Conservation (phyloP, 2,329 filamentous ascomycete genomes). For the Neoarthrinium moseri region DNA sequence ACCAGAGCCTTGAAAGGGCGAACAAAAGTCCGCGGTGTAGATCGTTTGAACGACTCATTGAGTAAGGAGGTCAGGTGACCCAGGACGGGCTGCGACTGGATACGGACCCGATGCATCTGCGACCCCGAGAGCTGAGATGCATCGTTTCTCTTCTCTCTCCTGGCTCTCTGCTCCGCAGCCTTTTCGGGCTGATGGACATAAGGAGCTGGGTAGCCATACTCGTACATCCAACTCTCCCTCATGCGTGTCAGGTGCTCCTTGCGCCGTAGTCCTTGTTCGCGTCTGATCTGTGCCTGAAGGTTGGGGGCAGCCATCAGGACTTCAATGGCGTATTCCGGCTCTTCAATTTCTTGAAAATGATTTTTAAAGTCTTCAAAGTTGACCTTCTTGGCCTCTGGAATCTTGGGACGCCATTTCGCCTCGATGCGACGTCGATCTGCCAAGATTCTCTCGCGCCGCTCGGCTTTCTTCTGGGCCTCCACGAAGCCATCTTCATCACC, state of each 20-base stretch:
- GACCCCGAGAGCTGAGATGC: conserved; percentile 12
- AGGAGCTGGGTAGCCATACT: conserved; percentile 12
- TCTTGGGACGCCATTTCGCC: conserved; percentile 39
- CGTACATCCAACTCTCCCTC: conserved; percentile 27
- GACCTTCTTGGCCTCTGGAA: conserved; percentile 37
- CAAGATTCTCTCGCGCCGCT: conserved; percentile 35
- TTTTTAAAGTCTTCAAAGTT: conserved; percentile 46
- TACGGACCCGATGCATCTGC: conserved; percentile 34
- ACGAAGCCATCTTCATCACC: conserved; percentile 28
- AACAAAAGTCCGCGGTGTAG: conserved; percentile 37
- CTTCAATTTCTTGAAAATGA: conserved; percentile 30
- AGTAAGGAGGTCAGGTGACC: conserved; percentile 32
- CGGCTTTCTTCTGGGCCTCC: conserved; percentile 32
- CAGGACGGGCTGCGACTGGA: conserved; percentile 39
- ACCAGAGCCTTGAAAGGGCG: conserved; percentile 39
- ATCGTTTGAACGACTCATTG: conserved; percentile 30
- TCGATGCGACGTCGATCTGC: conserved; percentile 32
- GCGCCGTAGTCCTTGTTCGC: conserved; percentile 21
- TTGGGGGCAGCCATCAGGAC: conserved; percentile 29
- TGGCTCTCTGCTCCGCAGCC: conserved; percentile 17
- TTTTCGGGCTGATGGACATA: conserved; percentile 11
- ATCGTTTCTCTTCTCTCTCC: conserved; percentile 20
- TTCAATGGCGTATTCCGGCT: conserved; percentile 38
- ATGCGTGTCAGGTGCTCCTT: conserved; percentile 34
- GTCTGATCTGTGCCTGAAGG: background rate